Conservation (phyloP, 441 rosid genomes). For the Bocquillonia castaneifolia region DNA sequence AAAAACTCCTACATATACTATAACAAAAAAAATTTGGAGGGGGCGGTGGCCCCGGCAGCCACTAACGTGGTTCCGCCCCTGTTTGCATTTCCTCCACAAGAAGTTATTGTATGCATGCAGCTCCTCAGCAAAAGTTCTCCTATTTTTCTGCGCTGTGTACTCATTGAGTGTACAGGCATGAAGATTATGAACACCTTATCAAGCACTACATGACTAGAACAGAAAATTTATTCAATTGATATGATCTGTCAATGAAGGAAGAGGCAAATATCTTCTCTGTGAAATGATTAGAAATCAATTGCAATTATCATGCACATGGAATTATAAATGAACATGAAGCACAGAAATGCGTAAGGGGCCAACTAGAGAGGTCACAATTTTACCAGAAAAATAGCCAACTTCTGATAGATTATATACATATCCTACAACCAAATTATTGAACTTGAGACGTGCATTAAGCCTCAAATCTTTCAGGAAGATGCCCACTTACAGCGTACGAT, state of each 20-base stretch:
- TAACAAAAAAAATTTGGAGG: no score
- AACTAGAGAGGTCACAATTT: neutral
- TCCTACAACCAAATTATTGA: neutral
- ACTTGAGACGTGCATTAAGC: neutral
- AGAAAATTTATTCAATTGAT: neutral
- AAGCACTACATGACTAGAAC: neutral
- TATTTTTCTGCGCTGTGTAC: neutral
- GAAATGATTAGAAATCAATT: neutral
- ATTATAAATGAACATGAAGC: neutral
- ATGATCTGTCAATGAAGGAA: neutral
- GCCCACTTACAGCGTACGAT: slow-evolving; percentile 67
- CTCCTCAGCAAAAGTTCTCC: slow-evolving; percentile 2
- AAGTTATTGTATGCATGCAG: neutral
- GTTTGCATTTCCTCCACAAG: slow-evolving; percentile 1
- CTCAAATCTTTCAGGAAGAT: slow-evolving; percentile 4
- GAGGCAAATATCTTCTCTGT: neutral
- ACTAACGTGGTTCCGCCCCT: no score
- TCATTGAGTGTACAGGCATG: neutral
- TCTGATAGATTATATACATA: neutral
- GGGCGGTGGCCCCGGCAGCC: no score
- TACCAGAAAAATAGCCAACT: neutral
- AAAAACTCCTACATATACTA: no score
- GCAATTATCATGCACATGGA: neutral
- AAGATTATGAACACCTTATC: neutral
- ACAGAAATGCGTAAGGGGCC: neutral